Conservation (phyloP, 495 filamentous ascomycete genomes). For the Talaromyces stipitatus region DNA sequence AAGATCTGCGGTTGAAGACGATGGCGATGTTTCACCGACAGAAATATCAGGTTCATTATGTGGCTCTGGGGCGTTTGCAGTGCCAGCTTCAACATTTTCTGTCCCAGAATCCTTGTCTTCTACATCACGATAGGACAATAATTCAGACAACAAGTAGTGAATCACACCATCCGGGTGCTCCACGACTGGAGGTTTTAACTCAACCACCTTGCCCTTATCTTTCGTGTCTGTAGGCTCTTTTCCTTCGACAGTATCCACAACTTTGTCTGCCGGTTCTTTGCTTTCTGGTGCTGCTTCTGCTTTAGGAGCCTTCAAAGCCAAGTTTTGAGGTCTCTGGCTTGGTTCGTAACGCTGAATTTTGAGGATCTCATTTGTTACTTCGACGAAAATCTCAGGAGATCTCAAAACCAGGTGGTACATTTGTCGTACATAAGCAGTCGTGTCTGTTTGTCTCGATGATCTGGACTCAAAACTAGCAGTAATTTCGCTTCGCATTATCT, state of each 20-base stretch:
- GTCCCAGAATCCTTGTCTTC: constrained; percentile 63
- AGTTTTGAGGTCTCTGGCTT: constrained; percentile 46
- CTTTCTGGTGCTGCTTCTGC: constrained; percentile 17
- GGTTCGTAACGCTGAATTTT: constrained; percentile 58
- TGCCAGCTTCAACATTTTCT: constrained; percentile 40
- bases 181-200: constrained; percentile 75
- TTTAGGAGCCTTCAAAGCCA: constrained; percentile 52
- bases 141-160: constrained; percentile 89
- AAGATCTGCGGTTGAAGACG: constrained; percentile 27
- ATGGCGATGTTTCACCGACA: constrained; percentile 21
- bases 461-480: constrained; percentile 61
- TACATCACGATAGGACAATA: constrained; percentile 86
- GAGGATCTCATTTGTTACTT: constrained; percentile 80
- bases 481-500: constrained; percentile 92
- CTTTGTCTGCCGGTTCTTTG: constrained; percentile 22
- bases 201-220: constrained; percentile 54
- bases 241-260: constrained; percentile 22
- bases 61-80: constrained; percentile 26
- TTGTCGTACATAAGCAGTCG: constrained; percentile 62
- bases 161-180: constrained; percentile 95
- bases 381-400: constrained; percentile 79
- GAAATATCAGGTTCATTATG: constrained; percentile 47
- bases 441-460: constrained; percentile 57
- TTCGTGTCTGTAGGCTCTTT: constrained; percentile 42
- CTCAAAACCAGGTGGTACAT: constrained; percentile 79